These are phyloP conservation scores for Maudiozyma saulgeensis DNA, from an alignment of 805 yeast genomes.

Conservation along the genomic window DNA sequence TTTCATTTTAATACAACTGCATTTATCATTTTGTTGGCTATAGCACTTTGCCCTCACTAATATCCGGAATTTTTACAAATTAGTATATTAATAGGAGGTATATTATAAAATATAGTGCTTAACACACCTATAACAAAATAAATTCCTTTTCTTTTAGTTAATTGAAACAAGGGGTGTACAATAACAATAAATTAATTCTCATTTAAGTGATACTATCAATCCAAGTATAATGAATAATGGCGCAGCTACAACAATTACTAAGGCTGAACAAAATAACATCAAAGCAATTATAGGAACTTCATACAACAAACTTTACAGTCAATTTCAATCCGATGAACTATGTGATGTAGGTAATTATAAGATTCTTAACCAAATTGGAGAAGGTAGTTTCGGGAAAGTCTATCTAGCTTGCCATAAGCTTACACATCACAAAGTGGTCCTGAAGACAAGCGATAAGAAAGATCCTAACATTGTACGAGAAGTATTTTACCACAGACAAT, in stretches of 20 bases:
- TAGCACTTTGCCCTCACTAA: no score
- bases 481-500: conserved; percentile 77
- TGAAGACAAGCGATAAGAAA: conserved; percentile 67
- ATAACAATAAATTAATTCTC: no score
- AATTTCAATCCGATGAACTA: conserved; percentile 39
- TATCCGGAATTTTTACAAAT: no score
- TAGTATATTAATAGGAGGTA: no score
- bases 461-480: conserved; percentile 88
- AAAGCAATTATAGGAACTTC: conserved; percentile 45
- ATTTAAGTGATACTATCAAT: no score
- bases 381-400: conserved; percentile 88
- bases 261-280: conserved; percentile 23
- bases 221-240: background rate
- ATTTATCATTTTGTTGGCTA: no score
- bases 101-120: no score
- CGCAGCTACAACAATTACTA: conserved; percentile 7
- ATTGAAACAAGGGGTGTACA: no score
- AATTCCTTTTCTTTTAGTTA: no score
- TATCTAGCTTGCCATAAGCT: conserved; percentile 74
- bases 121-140: no score
- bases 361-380: conserved; percentile 68
- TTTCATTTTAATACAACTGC: no score
- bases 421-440: conserved; percentile 67
- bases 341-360: conserved; percentile 74
- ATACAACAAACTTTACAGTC: conserved; percentile 48